Base-by-base conservation (phyloP, 352 stramenopile genomes). In the Discostella stelligera region DNA sequence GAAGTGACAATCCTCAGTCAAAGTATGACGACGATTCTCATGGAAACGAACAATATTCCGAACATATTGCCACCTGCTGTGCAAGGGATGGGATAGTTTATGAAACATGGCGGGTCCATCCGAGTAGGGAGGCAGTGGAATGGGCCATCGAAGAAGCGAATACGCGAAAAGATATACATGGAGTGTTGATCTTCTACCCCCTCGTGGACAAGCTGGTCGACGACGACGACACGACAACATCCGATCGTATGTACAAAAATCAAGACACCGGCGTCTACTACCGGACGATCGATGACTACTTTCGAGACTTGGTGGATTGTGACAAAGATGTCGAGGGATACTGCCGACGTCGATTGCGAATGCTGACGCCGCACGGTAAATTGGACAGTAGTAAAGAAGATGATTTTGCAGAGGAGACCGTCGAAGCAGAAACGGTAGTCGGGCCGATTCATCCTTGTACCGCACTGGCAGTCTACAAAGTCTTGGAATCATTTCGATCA, bases 141-240 rank as follows among this genome's bases (percentile, higher is more conserved):
- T 39, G 50, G 21, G 75, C 71, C 8, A 88, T 92, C 52, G 61
- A 74, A 7, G 52, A 84, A 50, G 74, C 77, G 3, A 90, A 92
- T 50, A 66, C 77, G 48, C 9, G 66, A 41, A 25, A 65, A 2
- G 78, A 89, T 70, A 94, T 98, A 44, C 93, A 97, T 87, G 95
- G 96, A 52, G 97, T 98, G 76, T 90, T 98, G 30, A 93, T 98
- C 27, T 98, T 98, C 89, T 98, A 98, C 88, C 96, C 96, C 21
- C 96, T 97, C 86, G 98, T 98, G 78, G 95, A 95, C 46, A 97
- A 85, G 93, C 93, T 74, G 94, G 20, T 55, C 21, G 18, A 64
- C 32, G 23, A 25, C 2, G 56, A 39, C n/a, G 54, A 7, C 8
- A 71, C 10, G 16, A 46, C 18, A 56, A 53, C 21, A 11, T 39